These are phyloP conservation scores for Gleditsia sinensis DNA, from an alignment of 306 rosid species.

Conservation along the genomic window DNA sequence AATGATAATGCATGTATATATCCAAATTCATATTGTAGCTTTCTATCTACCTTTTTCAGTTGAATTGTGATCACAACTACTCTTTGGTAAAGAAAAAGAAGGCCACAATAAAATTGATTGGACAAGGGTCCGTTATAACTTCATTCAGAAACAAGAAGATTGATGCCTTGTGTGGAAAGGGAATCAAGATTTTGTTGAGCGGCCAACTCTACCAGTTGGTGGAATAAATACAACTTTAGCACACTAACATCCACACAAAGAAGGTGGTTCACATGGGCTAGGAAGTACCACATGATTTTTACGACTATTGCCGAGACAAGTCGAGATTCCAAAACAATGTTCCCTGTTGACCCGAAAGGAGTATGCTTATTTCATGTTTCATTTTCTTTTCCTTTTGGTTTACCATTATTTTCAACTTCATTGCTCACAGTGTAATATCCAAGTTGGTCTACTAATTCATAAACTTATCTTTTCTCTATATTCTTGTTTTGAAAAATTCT, in stretches of 20 bases:
- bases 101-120: constrained; percentile 82
- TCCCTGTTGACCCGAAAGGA: not conserved
- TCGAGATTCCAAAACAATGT: not conserved
- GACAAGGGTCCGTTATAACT: constrained; percentile 75
- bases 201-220: constrained; percentile 64
- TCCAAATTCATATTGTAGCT: not conserved
- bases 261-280: constrained; percentile 80
- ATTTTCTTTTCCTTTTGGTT: not conserved
- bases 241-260: constrained; percentile 57
- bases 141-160: constrained; percentile 65
- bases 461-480: no score
- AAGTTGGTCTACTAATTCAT: no score
- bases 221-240: constrained; percentile 58
- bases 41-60: no score
- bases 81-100: no score
- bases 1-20: not conserved
- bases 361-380: not conserved
- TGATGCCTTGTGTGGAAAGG: constrained; percentile 82
- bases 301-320: constrained; percentile 70
- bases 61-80: no score
- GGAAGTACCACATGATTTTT: constrained; percentile 69
- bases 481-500: no score
- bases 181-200: constrained; percentile 81
- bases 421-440: no score
- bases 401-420: not conserved